Conservation (phyloP, 306 rosid species). For the Lotus japonicus region DNA sequence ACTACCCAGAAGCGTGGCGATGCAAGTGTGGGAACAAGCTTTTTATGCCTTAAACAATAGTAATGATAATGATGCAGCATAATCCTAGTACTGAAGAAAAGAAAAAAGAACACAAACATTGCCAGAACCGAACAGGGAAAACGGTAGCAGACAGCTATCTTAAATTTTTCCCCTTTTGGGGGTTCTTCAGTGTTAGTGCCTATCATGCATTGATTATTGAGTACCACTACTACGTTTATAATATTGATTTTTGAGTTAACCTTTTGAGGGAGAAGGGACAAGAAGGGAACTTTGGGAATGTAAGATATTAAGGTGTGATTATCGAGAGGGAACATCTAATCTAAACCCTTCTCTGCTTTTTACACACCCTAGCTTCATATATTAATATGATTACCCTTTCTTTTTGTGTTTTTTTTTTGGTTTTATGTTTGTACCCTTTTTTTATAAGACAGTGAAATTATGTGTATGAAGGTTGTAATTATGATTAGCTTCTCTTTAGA, state of each 20-base stretch:
- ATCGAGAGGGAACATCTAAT: conserved; percentile 20
- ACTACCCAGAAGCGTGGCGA: conserved; percentile 98
- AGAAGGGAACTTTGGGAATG: conserved; percentile 46
- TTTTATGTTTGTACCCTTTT: neutral
- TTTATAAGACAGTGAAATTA: neutral
- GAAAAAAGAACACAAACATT: neutral
- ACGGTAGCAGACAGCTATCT: conserved; percentile 9
- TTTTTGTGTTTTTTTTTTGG: neutral
- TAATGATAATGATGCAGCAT: too few relatives aligned
- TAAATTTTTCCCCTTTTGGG: conserved; percentile 21
- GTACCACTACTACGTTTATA: neutral
- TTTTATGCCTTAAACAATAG: conserved; percentile 46
- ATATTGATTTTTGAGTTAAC: conserved; percentile 10
- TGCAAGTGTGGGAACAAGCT: conserved; percentile 84
- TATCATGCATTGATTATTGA: conserved; percentile 19
- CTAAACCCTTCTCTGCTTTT: neutral
- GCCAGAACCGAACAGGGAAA: conserved; percentile 12
- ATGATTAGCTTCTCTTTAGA: neutral
- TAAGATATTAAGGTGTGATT: conserved; percentile 40
- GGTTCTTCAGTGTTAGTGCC: conserved; percentile 14
- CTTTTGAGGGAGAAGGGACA: conserved; percentile 22
- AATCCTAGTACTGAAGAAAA: conserved; percentile 12
- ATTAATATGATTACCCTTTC: neutral
- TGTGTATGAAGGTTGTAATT: neutral
- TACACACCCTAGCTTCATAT: too few relatives aligned